phyloP scores from a whole-genome alignment of 208 protist genomes.

The Leishmania arabica region DNA sequence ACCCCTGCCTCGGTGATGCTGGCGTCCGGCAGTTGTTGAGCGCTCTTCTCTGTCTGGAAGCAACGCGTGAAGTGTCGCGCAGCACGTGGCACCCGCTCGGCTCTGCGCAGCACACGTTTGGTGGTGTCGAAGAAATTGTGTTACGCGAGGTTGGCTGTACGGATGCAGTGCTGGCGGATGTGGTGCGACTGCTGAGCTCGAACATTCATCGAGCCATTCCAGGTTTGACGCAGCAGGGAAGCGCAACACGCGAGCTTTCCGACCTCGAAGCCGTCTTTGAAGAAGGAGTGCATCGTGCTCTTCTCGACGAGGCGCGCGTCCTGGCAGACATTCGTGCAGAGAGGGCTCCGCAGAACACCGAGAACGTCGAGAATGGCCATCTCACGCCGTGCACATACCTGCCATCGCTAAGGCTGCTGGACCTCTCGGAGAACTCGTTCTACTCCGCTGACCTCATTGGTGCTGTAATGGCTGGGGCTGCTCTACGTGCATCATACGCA shows the following conservation, averaged over 20 bases:
- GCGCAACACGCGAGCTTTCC: no score
- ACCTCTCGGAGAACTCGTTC: constrained; percentile 24
- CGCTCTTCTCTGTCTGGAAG: constrained; percentile 18
- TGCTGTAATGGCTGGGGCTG: constrained; percentile 5
- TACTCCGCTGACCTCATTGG: constrained; percentile 1
- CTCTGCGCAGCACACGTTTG: constrained; percentile 1
- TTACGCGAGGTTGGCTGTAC: constrained; percentile 29
- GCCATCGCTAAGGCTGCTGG: constrained; percentile 9
- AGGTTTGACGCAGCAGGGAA: not conserved
- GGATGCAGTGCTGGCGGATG: constrained; percentile 9
- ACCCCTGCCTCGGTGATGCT: constrained; percentile 5
- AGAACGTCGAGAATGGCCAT: no score
- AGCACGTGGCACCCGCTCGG: not conserved
- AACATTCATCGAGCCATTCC: not conserved
- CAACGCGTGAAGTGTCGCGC: not conserved
- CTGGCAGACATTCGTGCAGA: constrained; percentile 4
- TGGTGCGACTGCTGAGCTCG: constrained; percentile 13
- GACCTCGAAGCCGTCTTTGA: not conserved
- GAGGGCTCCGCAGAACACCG: not conserved
- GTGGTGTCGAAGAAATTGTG: constrained; percentile 4
- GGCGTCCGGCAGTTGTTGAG: constrained; percentile 21
- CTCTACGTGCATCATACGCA: not conserved
- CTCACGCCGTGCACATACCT: not conserved
- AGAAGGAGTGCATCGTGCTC: not conserved
- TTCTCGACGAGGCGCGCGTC: constrained; percentile 7